Evolutionary conservation across 768 basidiomycete species (phyloP), one percentile per base, ranked within the genome.

Genomic region (Boletus rex-veris): DNA sequence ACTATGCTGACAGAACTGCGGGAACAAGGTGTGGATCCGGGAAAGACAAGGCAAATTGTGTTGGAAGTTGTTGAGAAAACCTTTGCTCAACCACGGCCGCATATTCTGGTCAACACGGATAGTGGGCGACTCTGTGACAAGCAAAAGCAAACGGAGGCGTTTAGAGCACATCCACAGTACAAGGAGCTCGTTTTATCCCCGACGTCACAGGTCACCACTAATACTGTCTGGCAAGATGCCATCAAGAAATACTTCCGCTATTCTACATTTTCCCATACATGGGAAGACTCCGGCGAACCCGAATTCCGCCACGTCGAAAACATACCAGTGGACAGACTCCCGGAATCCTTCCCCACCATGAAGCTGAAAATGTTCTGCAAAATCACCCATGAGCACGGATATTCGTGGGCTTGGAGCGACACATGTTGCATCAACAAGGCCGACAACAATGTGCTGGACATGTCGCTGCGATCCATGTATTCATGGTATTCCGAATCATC

Each of bases 361-460:
- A 64, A 64, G 52, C 14, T 64, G 21, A 45, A 36, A 35, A 51
- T 11, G 4, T 64, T 64, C 19, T 64, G 63, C 49, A 16, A 11
- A 31, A 52, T n/a, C 10, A 39, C 54, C 6, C 36, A 1, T 14
- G 45, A 58, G 0, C 41, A 52, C 7, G 63, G 57, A 7, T 64
- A 52, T 30, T 5, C 7, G n/a, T 64, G 63, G 63, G 67, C 57
- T 43, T 68, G 59, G 65, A 53, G 53, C 1, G 65, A 67, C 19
- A 65, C 66, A 0, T 62, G 58, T n/a, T 67, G 66, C 28, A 65
- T 68, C 24, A 61, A 68, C 51, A 66, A 66, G 40, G 40, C 26
- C 36, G 60, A 54, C 21, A 53, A 18, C n/a, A 50, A 55, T 0
- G 60, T 58, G 21, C 40, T 61, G 40, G 42, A 49, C 24, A 24